Conservation (phyloP, 2,329 filamentous ascomycete species). For the Alternaria brassicae region DNA sequence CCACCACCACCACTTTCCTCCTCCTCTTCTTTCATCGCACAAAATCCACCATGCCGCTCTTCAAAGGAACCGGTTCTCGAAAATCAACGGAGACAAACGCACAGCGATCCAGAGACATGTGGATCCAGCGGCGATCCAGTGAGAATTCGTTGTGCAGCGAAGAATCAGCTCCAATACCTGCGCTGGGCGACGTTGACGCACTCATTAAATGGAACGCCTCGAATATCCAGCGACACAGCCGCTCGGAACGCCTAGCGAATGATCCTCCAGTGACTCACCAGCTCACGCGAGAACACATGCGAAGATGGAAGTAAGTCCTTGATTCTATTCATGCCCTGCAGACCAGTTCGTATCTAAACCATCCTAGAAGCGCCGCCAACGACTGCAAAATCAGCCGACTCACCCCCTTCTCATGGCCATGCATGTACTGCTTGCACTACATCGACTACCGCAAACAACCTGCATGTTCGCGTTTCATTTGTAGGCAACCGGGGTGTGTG, state of each 20-base stretch:
- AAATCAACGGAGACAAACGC: not conserved
- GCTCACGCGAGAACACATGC: not conserved
- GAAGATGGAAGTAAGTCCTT: not conserved
- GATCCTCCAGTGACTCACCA: not conserved
- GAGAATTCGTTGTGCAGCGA: not conserved
- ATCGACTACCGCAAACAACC: not conserved
- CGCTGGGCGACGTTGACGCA: not conserved
- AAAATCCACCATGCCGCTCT: not conserved
- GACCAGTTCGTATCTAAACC: accelerated
- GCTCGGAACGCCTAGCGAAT: not conserved
- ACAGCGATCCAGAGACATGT: not conserved
- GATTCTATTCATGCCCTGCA: not conserved
- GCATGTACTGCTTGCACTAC: constrained; percentile 9
- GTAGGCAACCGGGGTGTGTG: not conserved
- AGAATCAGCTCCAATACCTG: not conserved
- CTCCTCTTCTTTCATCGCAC: not conserved
- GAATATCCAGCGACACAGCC: not conserved
- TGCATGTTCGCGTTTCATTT: not conserved
- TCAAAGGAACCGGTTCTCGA: not conserved
- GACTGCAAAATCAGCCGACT: not conserved
- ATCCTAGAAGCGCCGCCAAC: not conserved
- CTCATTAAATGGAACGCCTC: not conserved
- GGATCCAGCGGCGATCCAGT: not conserved
- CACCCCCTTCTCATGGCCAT: constrained; percentile 5
- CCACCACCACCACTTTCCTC: not conserved